phyloP scores from a whole-genome alignment of 768 basidiomycete genomes.

The Candolleomyces aberdarensis region DNA sequence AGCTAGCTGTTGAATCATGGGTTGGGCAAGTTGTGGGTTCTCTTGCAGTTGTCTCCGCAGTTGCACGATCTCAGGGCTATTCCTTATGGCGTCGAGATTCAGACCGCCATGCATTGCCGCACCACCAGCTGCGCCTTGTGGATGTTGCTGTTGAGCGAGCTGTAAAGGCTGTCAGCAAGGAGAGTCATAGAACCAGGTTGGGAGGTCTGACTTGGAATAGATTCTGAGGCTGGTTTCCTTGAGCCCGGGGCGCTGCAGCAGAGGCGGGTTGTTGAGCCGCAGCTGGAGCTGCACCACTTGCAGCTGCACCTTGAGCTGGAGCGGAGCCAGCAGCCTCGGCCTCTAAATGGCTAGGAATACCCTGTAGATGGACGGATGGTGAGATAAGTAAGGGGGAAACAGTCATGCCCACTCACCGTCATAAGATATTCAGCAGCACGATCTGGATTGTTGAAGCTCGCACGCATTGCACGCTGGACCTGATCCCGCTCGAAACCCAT shows the following conservation, averaged over 20 bases:
- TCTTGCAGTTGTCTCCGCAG: constrained; percentile 68
- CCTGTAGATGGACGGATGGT: constrained; percentile 40
- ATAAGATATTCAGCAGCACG: constrained; percentile 98
- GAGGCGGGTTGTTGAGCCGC: constrained; percentile 34
- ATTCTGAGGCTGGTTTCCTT: constrained; percentile 65
- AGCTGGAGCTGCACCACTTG: constrained; percentile 14
- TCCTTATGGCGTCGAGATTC: constrained; percentile 52
- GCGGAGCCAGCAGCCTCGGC: constrained; percentile 39
- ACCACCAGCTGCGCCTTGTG: constrained; percentile 34
- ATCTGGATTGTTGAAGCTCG: constrained; percentile 96
- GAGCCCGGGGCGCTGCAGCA: constrained; percentile 33
- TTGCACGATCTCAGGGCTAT: constrained; percentile 65
- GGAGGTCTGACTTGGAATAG: constrained; percentile 69
- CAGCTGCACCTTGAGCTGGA: constrained; percentile 22
- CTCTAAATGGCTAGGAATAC: constrained; percentile 72
- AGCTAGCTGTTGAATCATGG: constrained; percentile 80
- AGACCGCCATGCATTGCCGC: constrained; percentile 34
- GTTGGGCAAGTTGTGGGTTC: constrained; percentile 79
- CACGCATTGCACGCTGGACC: constrained; percentile 81
- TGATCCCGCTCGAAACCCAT: constrained; percentile 94
- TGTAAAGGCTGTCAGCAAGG: constrained; percentile 21
- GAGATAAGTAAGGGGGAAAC: constrained; percentile 7
- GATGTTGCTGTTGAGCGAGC: constrained; percentile 74
- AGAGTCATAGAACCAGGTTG: background rate
- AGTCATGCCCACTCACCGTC: constrained; percentile 52